Conservation (phyloP, 345 rosid genomes). For the Lepidium aucheri region DNA sequence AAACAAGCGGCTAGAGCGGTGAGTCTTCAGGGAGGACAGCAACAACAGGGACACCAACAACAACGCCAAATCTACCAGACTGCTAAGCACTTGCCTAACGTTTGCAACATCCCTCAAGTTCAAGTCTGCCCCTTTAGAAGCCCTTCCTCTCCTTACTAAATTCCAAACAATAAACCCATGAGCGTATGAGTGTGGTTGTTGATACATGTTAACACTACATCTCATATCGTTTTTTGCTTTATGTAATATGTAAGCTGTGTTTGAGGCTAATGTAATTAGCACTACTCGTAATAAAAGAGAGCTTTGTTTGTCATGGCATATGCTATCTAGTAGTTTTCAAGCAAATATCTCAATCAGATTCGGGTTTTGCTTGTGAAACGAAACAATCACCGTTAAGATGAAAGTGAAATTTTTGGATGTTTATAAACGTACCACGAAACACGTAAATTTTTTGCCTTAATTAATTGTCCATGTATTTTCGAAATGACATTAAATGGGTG, state of each 20-base stretch:
- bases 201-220: background rate
- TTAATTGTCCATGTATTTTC: no score
- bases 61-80: background rate
- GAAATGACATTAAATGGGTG: no score
- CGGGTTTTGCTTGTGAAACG: no score
- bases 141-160: conserved; percentile 10
- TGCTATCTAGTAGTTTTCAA: background rate
- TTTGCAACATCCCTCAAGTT: background rate
- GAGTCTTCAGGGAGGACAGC: background rate
- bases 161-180: background rate
- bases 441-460: no score
- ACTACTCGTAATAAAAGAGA: background rate
- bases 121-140: background rate
- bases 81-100: conserved; percentile 8
- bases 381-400: no score
- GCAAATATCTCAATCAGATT: no score
- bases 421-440: no score
- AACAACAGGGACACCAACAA: background rate
- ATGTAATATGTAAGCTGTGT: background rate
- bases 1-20: background rate
- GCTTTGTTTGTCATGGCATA: background rate
- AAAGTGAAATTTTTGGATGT: no score
- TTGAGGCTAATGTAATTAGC: conserved; percentile 14
- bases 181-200: background rate
- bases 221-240: background rate